Percentiles rank a stretch among this genome's conserved stretches.
Evolutionary conservation across 129 eudicot species (phyloP).

Genomic region (Saposhnikovia divaricata): DNA sequence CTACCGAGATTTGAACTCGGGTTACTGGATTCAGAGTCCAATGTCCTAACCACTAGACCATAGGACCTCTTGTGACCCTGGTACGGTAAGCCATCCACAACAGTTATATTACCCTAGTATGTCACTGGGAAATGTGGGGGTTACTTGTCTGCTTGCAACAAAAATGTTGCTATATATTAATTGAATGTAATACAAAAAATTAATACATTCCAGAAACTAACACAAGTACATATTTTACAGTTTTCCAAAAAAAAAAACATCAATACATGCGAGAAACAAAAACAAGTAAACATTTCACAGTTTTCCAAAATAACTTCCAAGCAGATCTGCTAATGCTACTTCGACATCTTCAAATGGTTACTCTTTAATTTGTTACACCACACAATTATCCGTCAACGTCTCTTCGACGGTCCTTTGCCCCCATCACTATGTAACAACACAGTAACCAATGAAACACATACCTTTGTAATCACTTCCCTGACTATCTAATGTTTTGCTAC

Average conservation of each 20-base stretch:
- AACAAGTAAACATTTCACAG: background rate
- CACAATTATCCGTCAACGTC: background rate
- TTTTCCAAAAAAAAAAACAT: no score
- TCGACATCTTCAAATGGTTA: background rate
- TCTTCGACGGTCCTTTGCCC: background rate
- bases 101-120: no score
- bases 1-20: slow-evolving; percentile 85
- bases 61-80: background rate
- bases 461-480: background rate
- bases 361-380: background rate
- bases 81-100: background rate
- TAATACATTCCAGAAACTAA: no score
- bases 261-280: background rate
- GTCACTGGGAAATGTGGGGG: background rate
- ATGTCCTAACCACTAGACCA: slow-evolving; percentile 76
- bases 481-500: background rate
- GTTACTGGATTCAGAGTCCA: slow-evolving; percentile 96
- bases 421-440: background rate
- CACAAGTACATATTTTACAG: no score
- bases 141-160: background rate
- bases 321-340: background rate
- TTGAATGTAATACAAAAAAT: no score
- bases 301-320: background rate
- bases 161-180: no score
- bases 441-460: background rate